Evolutionary conservation across 202 grass and related monocot species (phyloP).

Genomic region (Elaeis oleifera): DNA sequence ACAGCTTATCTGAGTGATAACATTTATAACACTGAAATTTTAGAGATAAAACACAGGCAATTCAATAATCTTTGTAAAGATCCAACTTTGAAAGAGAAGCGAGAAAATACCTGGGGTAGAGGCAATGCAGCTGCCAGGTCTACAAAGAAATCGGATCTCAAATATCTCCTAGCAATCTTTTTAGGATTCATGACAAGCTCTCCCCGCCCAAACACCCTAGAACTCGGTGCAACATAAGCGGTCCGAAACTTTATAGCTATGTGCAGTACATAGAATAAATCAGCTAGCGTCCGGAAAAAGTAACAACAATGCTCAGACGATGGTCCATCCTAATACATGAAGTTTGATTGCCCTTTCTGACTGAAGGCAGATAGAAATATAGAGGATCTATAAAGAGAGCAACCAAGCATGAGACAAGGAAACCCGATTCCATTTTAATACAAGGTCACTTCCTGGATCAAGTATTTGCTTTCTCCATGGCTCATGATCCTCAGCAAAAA

Average conservation of each 20-base stretch:
- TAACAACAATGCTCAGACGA: slow-evolving; percentile 5
- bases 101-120: slow-evolving; percentile 10
- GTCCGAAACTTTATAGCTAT: slow-evolving; percentile 19
- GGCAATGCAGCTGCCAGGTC: slow-evolving; percentile 14
- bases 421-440: slow-evolving; percentile 18
- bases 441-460: slow-evolving; percentile 20
- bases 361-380: slow-evolving; percentile 22
- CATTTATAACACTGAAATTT: no score
- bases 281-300: slow-evolving; percentile 10
- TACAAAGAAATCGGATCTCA: slow-evolving; percentile 18
- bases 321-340: slow-evolving; percentile 18
- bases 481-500: slow-evolving; percentile 15
- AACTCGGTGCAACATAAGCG: slow-evolving; percentile 20
- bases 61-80: background rate
- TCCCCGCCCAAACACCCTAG: slow-evolving; percentile 18
- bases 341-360: background rate
- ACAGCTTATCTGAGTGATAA: no score
- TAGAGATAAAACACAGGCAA: no score
- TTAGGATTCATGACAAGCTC: slow-evolving; percentile 24
- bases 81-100: background rate
- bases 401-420: slow-evolving; percentile 13
- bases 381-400: slow-evolving; percentile 24
- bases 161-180: slow-evolving; percentile 20
- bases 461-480: slow-evolving; percentile 15
- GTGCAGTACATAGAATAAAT: slow-evolving; percentile 20